Evolutionary conservation across 805 yeast species (phyloP).

Genomic region (Yarrowia osloensis): DNA sequence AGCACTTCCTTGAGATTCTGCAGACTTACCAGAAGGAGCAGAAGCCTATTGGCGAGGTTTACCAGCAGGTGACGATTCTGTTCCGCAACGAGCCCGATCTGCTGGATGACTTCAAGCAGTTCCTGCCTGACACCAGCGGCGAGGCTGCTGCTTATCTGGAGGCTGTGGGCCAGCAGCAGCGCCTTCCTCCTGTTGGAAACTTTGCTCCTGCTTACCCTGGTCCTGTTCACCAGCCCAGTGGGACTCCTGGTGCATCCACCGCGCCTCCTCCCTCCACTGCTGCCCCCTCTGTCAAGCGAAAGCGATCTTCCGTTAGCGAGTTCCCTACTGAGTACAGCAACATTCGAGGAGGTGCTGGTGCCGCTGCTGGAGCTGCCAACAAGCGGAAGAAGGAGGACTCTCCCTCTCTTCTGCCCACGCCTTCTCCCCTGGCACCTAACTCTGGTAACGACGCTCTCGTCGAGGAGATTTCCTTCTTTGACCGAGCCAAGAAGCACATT

Average conservation of each 20-base stretch:
- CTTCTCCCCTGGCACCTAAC: constrained; percentile 68
- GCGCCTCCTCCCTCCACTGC: background rate
- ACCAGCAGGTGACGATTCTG: constrained; percentile 84
- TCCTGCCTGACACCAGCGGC: constrained; percentile 79
- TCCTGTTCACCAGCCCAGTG: constrained; percentile 12
- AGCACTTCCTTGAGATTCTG: constrained; percentile 87
- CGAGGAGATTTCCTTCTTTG: constrained; percentile 89
- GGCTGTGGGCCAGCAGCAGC: constrained; percentile 39
- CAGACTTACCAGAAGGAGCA: constrained; percentile 97
- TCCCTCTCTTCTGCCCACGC: constrained; percentile 79
- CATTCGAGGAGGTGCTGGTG: constrained; percentile 35
- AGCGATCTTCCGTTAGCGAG: constrained; percentile 24
- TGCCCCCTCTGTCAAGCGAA: constrained; percentile 18
- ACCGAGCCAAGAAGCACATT: constrained; percentile 83
- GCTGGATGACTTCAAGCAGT: constrained; percentile 90
- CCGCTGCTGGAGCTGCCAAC: constrained; percentile 19
- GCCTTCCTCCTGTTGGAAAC: constrained; percentile 86
- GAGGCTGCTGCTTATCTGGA: constrained; percentile 11
- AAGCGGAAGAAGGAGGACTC: constrained; percentile 28
- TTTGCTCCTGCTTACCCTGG: constrained; percentile 63
- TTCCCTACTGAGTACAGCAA: constrained; percentile 31
- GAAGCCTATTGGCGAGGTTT: constrained; percentile 92
- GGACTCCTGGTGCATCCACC: background rate
- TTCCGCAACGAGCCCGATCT: constrained; percentile 94
- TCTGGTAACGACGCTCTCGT: constrained; percentile 59